Evolutionary conservation across 306 rosid species (phyloP).

Genomic region (Sophora flavescens): DNA sequence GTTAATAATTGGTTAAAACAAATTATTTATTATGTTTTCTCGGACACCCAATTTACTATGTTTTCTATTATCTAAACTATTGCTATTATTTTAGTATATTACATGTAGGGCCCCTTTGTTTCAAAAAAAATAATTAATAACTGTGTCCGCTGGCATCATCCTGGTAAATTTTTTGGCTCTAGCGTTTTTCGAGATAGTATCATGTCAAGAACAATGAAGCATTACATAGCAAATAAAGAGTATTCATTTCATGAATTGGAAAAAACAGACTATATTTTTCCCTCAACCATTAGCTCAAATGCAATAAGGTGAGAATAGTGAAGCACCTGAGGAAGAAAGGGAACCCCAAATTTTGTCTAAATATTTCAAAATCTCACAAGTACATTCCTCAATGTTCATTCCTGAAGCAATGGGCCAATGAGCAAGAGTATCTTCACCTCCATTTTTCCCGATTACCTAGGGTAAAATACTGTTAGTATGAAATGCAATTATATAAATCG

Average conservation of each 20-base stretch:
- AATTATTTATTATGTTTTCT: background rate
- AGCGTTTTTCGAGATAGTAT: constrained; percentile 11
- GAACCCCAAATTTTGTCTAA: constrained; percentile 85
- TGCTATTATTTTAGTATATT: no score
- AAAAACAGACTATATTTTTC: background rate
- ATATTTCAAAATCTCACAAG: constrained; percentile 86
- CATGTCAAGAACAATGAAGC: constrained; percentile 13
- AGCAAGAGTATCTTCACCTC: constrained; percentile 97
- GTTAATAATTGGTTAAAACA: background rate
- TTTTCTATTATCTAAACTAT: background rate
- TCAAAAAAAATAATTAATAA: no score
- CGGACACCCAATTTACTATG: background rate
- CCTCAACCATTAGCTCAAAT: constrained; percentile 1
- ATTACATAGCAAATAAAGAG: background rate
- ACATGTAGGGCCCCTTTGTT: no score
- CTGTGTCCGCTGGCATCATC: background rate
- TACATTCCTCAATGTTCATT: constrained; percentile 85
- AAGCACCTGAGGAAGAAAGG: constrained; percentile 83
- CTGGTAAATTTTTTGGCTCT: background rate
- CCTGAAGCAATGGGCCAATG: constrained; percentile 93
- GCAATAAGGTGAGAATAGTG: constrained; percentile 32
- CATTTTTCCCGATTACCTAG: constrained; percentile 81
- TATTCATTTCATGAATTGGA: background rate
- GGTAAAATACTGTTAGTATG: constrained; percentile 45
- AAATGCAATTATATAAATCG: constrained; percentile 32